Evolutionary conservation across 805 yeast species (phyloP).

Genomic region (Lipomyces oligophaga): DNA sequence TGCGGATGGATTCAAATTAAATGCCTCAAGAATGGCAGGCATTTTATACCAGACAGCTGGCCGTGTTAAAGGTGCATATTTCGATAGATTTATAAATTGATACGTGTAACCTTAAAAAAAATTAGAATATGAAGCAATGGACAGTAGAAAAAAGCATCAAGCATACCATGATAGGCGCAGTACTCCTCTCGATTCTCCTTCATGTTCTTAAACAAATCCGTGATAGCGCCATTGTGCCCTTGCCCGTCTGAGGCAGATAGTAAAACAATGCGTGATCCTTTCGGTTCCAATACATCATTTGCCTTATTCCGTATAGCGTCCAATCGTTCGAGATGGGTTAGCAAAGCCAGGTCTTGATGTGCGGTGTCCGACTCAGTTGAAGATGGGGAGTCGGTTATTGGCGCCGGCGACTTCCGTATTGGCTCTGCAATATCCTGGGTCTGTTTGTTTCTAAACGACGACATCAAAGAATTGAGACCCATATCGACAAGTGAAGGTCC

Average conservation of each 20-base stretch:
- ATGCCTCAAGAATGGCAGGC: conserved; percentile 36
- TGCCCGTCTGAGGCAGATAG: conserved; percentile 32
- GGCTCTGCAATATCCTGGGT: neutral
- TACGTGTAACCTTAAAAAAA: conserved; percentile 29
- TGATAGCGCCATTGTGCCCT: conserved; percentile 23
- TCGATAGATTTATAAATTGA: conserved; percentile 32
- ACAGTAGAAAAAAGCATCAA: neutral
- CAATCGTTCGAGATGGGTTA: neutral
- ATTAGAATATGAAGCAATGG: neutral
- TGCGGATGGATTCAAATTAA: conserved; percentile 35
- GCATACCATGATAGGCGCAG: conserved; percentile 35
- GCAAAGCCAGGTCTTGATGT: neutral
- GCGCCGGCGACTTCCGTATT: neutral
- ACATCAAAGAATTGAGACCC: neutral
- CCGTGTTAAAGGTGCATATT: conserved; percentile 20
- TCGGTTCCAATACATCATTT: conserved; percentile 13
- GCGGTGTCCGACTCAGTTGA: neutral
- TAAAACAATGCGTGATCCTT: conserved; percentile 27
- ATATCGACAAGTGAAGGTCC: too few species aligned
- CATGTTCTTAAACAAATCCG: conserved; percentile 19
- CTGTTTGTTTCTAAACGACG: neutral
- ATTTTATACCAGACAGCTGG: conserved; percentile 36
- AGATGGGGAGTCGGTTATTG: neutral
- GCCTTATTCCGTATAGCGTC: conserved; percentile 3
- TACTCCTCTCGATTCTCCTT: conserved; percentile 36